phyloP scores from a whole-genome alignment of 192 early-diverging fungal species.

The Gamsiella multidivaricata region DNA sequence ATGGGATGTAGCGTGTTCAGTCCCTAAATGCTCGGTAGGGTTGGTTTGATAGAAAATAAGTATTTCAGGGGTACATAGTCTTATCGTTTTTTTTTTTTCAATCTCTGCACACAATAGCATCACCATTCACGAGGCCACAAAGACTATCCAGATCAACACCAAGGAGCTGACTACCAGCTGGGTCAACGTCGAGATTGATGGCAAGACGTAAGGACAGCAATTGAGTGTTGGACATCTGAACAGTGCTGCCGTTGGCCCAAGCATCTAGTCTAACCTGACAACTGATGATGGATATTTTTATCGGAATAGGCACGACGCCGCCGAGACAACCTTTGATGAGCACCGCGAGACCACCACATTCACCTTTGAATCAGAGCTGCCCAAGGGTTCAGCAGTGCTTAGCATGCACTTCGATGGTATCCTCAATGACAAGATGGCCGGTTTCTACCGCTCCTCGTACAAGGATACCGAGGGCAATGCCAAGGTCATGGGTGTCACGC shows the following conservation, averaged over 20 bases:
- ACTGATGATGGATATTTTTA: not conserved
- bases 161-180: slow-evolving; percentile 39
- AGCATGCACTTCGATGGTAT: slow-evolving; percentile 70
- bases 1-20: too few relatives aligned
- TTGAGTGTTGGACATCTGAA: too few relatives aligned
- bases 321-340: slow-evolving; percentile 58
- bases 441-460: slow-evolving; percentile 91
- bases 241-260: too few relatives aligned
- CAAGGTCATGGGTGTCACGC: slow-evolving; percentile 86
- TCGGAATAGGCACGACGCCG: slow-evolving; percentile 41
- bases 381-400: slow-evolving; percentile 61
- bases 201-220: slow-evolving; percentile 19
- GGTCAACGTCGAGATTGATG: slow-evolving; percentile 40
- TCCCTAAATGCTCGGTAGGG: too few relatives aligned
- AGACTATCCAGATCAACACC: slow-evolving; percentile 51
- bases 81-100: not conserved
- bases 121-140: slow-evolving; percentile 33
- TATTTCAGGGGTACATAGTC: too few relatives aligned
- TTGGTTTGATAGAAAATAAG: too few relatives aligned
- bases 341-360: slow-evolving; percentile 64
- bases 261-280: too few relatives aligned
- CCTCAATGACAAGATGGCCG: slow-evolving; percentile 90
- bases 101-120: slow-evolving; percentile 9
- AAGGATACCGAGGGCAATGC: slow-evolving; percentile 53
- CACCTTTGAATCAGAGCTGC: slow-evolving; percentile 65